Evolutionary conservation across 345 rosid species (phyloP).

Genomic region (Cardamine resedifolia): DNA sequence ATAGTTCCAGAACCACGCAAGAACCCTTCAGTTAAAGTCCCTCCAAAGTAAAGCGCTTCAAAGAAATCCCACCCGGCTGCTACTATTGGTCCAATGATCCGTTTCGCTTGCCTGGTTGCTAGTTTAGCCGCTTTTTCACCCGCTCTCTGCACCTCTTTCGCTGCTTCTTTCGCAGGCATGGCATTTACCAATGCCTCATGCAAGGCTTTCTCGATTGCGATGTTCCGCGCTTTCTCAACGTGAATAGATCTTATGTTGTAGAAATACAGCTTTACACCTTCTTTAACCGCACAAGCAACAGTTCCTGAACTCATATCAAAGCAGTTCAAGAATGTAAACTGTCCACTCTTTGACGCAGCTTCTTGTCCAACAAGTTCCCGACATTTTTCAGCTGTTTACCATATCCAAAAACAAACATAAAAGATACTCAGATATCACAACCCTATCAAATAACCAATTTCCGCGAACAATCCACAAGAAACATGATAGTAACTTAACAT

Average conservation of each 20-base stretch:
- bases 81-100: slow-evolving; percentile 85
- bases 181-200: slow-evolving; percentile 65
- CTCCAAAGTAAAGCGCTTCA: slow-evolving; percentile 89
- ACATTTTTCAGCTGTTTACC: slow-evolving; percentile 76
- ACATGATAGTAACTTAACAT: not conserved
- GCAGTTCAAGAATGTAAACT: slow-evolving; percentile 81
- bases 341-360: slow-evolving; percentile 84
- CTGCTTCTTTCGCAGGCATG: slow-evolving; percentile 61
- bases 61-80: slow-evolving; percentile 97
- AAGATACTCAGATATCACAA: slow-evolving; percentile 5
- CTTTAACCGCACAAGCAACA: slow-evolving; percentile 76
- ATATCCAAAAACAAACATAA: not conserved
- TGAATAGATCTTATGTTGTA: slow-evolving; percentile 78
- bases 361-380: slow-evolving; percentile 77
- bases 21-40: slow-evolving; percentile 79
- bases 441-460: not conserved
- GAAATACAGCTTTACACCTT: slow-evolving; percentile 85
- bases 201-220: slow-evolving; percentile 66
- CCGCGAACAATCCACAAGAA: no score
- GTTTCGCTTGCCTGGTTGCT: slow-evolving; percentile 72
- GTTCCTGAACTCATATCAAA: slow-evolving; percentile 92
- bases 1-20: slow-evolving; percentile 90
- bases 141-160: slow-evolving; percentile 67
- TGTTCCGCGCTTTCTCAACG: slow-evolving; percentile 64
- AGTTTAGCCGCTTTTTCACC: slow-evolving; percentile 88